These are phyloP conservation scores for Epichloe bromicola DNA, from an alignment of 2,329 filamentous ascomycete species.

Conservation along the genomic window DNA sequence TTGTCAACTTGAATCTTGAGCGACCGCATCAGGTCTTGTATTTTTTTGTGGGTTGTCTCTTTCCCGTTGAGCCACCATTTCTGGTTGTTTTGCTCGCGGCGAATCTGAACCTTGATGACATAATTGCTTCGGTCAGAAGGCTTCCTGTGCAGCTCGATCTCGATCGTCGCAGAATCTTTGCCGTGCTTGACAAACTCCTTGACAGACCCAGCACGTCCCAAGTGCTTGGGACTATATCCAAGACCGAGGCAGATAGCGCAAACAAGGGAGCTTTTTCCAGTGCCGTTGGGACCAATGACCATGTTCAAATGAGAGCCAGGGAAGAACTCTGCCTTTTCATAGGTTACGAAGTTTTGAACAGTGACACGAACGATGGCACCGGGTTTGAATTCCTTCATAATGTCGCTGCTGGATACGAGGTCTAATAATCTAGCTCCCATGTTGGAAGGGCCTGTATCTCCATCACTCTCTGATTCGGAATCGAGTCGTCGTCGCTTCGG, in stretches of 20 bases:
- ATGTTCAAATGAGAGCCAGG: constrained; percentile 92
- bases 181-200: constrained; percentile 93
- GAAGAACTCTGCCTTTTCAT: constrained; percentile 80
- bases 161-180: constrained; percentile 61
- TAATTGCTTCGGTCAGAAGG: constrained; percentile 50
- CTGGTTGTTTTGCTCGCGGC: constrained; percentile 67
- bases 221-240: constrained; percentile 67
- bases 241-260: constrained; percentile 92
- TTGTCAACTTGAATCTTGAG: constrained; percentile 95
- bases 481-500: constrained; percentile 25
- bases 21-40: constrained; percentile 53
- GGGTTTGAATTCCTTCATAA: constrained; percentile 40
- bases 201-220: constrained; percentile 74
- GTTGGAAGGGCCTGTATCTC: constrained; percentile 4
- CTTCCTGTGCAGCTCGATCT: constrained; percentile 73
- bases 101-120: constrained; percentile 63
- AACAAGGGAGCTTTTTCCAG: constrained; percentile 92
- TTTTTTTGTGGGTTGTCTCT: constrained; percentile 44
- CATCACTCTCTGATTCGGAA: constrained; percentile 10
- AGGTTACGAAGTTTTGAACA: constrained; percentile 86
- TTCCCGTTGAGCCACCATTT: constrained; percentile 67
- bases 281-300: constrained; percentile 98
- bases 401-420: constrained; percentile 6
- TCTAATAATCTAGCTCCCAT: constrained; percentile 8
- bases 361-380: constrained; percentile 83